A percentile compares a stretch with the other conserved stretches of the same genome.
phyloP scores from a whole-genome alignment of 2,329 filamentous ascomycete species.

The Trichoderma sp. region DNA sequence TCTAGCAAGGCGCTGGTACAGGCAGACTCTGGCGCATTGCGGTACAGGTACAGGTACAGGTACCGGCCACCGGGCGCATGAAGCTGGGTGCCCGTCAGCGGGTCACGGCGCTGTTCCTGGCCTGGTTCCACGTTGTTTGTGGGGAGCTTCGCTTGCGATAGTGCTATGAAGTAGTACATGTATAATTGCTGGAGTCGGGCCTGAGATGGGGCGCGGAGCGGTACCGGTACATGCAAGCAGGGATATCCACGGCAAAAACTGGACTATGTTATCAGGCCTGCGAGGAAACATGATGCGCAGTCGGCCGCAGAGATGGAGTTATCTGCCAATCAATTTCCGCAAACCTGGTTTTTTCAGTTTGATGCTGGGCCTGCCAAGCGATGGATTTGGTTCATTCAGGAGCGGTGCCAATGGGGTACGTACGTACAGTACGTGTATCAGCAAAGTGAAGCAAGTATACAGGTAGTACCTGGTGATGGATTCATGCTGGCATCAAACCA shows the following conservation, averaged over 20 bases:
- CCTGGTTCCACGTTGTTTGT: neutral
- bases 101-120: neutral
- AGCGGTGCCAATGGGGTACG: neutral
- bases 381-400: neutral
- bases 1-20: neutral
- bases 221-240: conserved; percentile 3
- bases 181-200: neutral
- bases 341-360: neutral
- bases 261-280: neutral
- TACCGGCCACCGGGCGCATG: neutral
- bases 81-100: neutral
- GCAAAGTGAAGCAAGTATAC: neutral
- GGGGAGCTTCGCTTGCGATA: neutral
- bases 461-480: too few species aligned
- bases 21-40: neutral
- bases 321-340: conserved; percentile 10
- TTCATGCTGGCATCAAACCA: too few species aligned
- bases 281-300: conserved; percentile 8
- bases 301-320: neutral
- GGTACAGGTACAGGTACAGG: neutral
- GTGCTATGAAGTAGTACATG: too few species aligned
- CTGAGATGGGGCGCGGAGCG: neutral
- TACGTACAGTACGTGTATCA: neutral
- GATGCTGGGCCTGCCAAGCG: neutral
- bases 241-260: neutral